Evolutionary conservation across 1,139 yeast species (phyloP), one percentile per base, ranked within the genome.

Genomic region (Pichia cactophila): DNA sequence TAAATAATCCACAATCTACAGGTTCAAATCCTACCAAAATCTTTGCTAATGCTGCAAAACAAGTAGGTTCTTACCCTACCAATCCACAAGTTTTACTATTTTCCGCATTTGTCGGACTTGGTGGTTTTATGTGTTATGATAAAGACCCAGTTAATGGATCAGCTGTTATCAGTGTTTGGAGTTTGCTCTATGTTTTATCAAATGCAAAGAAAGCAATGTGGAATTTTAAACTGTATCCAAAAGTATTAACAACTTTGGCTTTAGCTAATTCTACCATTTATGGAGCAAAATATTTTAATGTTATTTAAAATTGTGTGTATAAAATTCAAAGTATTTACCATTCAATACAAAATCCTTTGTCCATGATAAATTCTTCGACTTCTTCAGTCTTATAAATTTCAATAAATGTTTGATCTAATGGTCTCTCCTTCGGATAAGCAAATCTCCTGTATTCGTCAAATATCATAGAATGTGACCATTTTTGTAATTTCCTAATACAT

Each of bases 381-480:
- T 78, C 83, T 3, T 69, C 62, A 51, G 82, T 88, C 59, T 87
- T 83, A 64, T 86, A 90, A 72, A 87, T 72, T 65, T 92, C 97
- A 54, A 92, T 92, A 63, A 90, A 85, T 63, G 92, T 96, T 65
- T 89, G 96, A 68, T 92, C 98, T 73, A 92, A 74, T 11, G 96
- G 95, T 56, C 98, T 73, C 50, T 89, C 95, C 68, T 92, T 92
- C 9, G 98, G 98, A 49, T 86, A 86, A 6, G 97, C 95, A 70
- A 88, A 92, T 61, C 92, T 77, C 52, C 97, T 72, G 67, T 92
- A 92, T 63, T 92, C 98, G 60, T 92, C 97, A 62, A 92, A 88
- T 20, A 90, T 92, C 77, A 90, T 86, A 1, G 96, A 84, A 57
- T 88, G 67, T 2, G 96, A 84, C 98, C 98, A 92, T 54, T 83